Evolutionary conservation across 2,329 filamentous ascomycete species (phyloP), one percentile per base, ranked within the genome.

Genomic region (Fusarium sp.): DNA sequence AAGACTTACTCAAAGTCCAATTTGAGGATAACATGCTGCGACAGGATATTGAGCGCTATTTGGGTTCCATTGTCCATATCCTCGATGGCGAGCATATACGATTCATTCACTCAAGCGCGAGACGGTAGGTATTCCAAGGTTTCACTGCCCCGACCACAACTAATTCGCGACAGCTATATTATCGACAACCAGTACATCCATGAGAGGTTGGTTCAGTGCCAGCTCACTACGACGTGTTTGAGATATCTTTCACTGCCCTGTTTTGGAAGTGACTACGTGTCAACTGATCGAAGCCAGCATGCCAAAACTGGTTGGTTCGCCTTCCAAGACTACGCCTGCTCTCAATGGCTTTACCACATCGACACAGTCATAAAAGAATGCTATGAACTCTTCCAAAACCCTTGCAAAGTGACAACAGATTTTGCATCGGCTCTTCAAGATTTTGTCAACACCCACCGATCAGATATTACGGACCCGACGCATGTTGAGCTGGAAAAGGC

Each of bases 381-480:
- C 0, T 0, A 25, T 11, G 23, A 31, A 0, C 6, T 57, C 7
- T 63, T 63, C 1, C 1, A 1, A 3, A 9, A 23, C 11, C 30
- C 7, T 18, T 42, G 3, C 5, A 5, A 8, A 1, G 25, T 26
- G 3, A 53, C 59, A 1, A 4, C 0, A 0, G 50, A 57, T 0
- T 63, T 63, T 1, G 0, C n/a, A 1, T 57, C 5, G 9, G 49
- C 58, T 2, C 3, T 63, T 2, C 11, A 41, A 6, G 5, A 23
- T 0, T 63, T 63, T 12, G 8, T 41, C 3, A 8, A 28, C 5
- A 4, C 3, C 0, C 61, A 63, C 2, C 18, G 50, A 2, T 1
- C 7, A 1, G 58, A 44, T 0, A 0, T 63, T 0, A 19, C 10
- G 1, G 13, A 3, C 0, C 1, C 2, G 2, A 31, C 18, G 3